Conservation (phyloP, 768 basidiomycete genomes). For the Tricholoma flavovirens region DNA sequence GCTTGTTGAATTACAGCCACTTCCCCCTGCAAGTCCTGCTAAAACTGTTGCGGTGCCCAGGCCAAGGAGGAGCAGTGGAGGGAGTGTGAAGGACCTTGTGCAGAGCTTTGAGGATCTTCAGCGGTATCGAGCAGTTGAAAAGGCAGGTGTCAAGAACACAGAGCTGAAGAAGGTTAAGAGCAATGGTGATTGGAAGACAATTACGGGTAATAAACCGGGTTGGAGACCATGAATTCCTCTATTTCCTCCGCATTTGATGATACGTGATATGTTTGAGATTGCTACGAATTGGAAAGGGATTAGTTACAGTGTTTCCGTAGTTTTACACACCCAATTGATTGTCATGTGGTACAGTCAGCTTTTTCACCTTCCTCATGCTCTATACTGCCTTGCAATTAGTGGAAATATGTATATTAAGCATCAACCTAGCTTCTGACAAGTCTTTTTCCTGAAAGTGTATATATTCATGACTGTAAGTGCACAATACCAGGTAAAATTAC, state of each 20-base stretch:
- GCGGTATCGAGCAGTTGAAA: conserved; percentile 23
- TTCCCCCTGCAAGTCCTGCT: conserved; percentile 24
- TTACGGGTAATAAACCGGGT: conserved; percentile 6
- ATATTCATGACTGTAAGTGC: no score
- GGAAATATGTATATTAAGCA: no score
- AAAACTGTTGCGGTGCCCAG: conserved; percentile 18
- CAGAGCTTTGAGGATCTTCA: conserved; percentile 48
- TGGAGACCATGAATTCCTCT: conserved; percentile 12
- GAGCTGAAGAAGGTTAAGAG: conserved; percentile 30
- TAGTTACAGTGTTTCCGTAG: no score
- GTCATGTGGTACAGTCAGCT: no score
- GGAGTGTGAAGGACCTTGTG: conserved; percentile 71
- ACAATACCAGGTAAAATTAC: no score
- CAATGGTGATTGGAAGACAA: conserved; percentile 27
- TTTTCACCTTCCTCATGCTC: no score
- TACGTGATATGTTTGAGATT: background rate
- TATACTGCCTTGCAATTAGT: no score
- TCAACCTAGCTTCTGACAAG: no score
- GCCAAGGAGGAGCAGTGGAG: conserved; percentile 56
- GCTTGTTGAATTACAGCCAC: conserved; percentile 50
- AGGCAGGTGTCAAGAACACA: conserved; percentile 17
- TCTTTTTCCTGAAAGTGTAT: no score
- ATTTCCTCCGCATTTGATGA: background rate
- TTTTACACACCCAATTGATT: no score
- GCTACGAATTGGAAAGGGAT: no score